Evolutionary conservation across 2,329 filamentous ascomycete genomes (phyloP).

Genomic region (Fusarium subtropicale): DNA sequence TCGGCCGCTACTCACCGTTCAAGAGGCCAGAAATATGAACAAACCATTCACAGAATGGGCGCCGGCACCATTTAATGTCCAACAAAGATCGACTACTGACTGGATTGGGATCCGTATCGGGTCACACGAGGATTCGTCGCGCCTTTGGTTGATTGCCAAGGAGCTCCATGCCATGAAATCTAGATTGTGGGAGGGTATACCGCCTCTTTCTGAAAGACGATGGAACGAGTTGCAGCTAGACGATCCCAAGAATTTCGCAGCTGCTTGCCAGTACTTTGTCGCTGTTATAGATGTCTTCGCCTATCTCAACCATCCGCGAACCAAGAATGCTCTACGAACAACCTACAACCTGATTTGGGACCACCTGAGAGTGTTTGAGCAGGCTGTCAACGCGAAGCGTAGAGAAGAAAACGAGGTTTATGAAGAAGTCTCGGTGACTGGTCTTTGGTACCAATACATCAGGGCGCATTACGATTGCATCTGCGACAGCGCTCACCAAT

Average conservation of each 20-base stretch:
- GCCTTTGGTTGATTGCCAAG: constrained; percentile 41
- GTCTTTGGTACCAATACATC: constrained; percentile 46
- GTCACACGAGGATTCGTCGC: constrained; percentile 32
- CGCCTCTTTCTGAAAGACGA: constrained; percentile 45
- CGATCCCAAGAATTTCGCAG: constrained; percentile 36
- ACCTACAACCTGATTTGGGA: constrained; percentile 48
- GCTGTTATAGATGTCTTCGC: constrained; percentile 43
- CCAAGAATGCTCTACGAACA: constrained; percentile 37
- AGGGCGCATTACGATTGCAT: constrained; percentile 40
- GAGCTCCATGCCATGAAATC: constrained; percentile 49
- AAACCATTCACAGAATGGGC: constrained; percentile 42
- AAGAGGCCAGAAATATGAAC: constrained; percentile 24
- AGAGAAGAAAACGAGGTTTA: background rate
- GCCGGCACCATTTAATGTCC: constrained; percentile 34
- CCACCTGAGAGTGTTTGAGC: constrained; percentile 42
- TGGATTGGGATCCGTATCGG: constrained; percentile 35
- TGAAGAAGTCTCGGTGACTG: constrained; percentile 31
- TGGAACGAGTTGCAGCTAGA: constrained; percentile 45
- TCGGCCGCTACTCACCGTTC: constrained; percentile 1
- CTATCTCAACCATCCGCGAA: constrained; percentile 42
- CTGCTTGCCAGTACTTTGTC: constrained; percentile 43
- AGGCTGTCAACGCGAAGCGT: constrained; percentile 42
- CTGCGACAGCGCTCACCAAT: constrained; percentile 38
- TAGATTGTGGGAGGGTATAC: constrained; percentile 46
- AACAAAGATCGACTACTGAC: constrained; percentile 8